phyloP scores from a whole-genome alignment of 2,329 filamentous ascomycete genomes.

The Pseudogymnoascus sp. region DNA sequence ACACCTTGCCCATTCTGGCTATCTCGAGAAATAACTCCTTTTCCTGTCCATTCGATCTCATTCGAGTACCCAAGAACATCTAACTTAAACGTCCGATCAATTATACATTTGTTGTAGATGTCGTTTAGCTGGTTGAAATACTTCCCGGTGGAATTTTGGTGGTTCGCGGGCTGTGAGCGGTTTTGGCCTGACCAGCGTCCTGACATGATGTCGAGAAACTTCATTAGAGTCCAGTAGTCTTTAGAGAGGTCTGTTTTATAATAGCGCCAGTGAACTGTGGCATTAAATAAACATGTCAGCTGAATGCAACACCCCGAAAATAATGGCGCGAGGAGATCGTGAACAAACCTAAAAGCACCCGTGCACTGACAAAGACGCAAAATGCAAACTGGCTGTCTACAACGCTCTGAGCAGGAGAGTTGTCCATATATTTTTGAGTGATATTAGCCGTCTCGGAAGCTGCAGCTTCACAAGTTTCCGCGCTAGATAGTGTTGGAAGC shows the following conservation, averaged over 20 bases:
- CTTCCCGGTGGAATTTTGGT: constrained; percentile 16
- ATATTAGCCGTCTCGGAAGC: constrained; percentile 28
- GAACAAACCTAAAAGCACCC: constrained; percentile 24
- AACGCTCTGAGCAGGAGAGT: constrained; percentile 16
- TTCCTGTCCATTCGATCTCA: background rate
- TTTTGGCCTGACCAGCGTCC: constrained; percentile 16
- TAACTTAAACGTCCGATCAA: constrained; percentile 9
- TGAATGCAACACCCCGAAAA: background rate
- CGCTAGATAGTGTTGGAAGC: constrained; percentile 24
- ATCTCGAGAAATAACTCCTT: background rate
- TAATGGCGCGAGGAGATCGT: background rate
- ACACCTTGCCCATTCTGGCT: background rate
- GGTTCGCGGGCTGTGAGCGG: constrained; percentile 7
- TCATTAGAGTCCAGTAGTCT: constrained; percentile 22
- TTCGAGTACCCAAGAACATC: constrained; percentile 15
- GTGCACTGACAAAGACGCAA: constrained; percentile 26
- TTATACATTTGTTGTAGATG: constrained; percentile 12
- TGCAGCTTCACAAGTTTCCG: constrained; percentile 28
- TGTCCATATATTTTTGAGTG: constrained; percentile 26
- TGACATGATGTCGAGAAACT: constrained; percentile 22
- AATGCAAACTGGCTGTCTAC: constrained; percentile 26
- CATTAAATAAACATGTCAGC: background rate
- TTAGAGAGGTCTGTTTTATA: constrained; percentile 17
- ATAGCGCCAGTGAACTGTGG: constrained; percentile 21
- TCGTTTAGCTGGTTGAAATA: constrained; percentile 16